phyloP scores from a whole-genome alignment of 2,329 filamentous ascomycete genomes.

The Fusarium napiforme region DNA sequence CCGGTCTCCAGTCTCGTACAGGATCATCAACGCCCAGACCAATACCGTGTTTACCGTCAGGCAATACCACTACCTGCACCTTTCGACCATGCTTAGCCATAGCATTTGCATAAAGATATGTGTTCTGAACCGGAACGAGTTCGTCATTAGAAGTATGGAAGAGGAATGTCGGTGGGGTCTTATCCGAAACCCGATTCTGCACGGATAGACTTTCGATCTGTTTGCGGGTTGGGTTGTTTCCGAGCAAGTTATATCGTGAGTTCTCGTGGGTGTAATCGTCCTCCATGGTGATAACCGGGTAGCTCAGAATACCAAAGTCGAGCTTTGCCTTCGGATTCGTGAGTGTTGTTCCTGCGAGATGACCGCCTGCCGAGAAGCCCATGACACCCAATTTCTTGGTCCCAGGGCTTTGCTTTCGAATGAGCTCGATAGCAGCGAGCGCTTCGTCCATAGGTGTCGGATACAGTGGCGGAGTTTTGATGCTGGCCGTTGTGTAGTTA shows the following conservation, averaged over 20 bases:
- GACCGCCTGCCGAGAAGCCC: conserved; percentile 34
- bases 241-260: conserved; percentile 26
- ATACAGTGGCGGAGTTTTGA: conserved; percentile 20
- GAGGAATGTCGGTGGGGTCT: conserved; percentile 24
- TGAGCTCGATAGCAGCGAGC: conserved; percentile 16
- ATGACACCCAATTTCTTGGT: conserved; percentile 25
- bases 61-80: conserved; percentile 18
- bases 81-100: conserved; percentile 19
- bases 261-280: conserved; percentile 25
- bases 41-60: conserved; percentile 24
- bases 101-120: conserved; percentile 20
- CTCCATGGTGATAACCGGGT: conserved; percentile 29
- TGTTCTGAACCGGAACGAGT: conserved; percentile 28
- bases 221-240: conserved; percentile 7
- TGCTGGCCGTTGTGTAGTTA: conserved; percentile 22
- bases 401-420: conserved; percentile 4
- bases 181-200: conserved; percentile 19
- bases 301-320: conserved; percentile 33
- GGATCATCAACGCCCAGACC: conserved; percentile 27
- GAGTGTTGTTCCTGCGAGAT: conserved; percentile 28
- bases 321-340: conserved; percentile 21
- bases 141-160: conserved; percentile 33
- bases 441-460: conserved; percentile 28
- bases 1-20: conserved; percentile 26
- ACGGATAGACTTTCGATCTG: conserved; percentile 20